phyloP scores from a whole-genome alignment of 1,139 yeast species.

The Spathaspora sp. region DNA sequence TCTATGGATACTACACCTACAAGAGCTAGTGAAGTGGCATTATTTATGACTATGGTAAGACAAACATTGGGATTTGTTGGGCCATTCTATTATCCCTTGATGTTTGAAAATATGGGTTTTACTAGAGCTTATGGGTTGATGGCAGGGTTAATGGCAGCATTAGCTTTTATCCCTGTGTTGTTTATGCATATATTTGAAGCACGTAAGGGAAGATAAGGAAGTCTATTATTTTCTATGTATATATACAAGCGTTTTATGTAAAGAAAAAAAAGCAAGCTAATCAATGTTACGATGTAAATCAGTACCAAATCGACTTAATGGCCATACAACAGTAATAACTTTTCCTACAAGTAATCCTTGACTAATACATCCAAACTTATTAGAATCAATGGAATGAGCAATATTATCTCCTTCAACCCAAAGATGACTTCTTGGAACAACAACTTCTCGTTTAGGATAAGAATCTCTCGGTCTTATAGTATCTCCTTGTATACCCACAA shows the following conservation, averaged over 20 bases:
- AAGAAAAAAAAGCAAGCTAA: background rate
- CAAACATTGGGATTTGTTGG: slow-evolving; percentile 20
- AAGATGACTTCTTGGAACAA: slow-evolving; percentile 74
- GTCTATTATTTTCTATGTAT: background rate
- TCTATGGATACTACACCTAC: slow-evolving; percentile 17
- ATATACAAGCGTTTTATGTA: no score
- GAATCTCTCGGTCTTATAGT: slow-evolving; percentile 55
- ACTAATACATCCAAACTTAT: slow-evolving; percentile 82
- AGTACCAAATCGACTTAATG: slow-evolving; percentile 53
- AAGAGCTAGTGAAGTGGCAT: slow-evolving; percentile 14
- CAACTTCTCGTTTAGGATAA: slow-evolving; percentile 62
- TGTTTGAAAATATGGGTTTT: slow-evolving; percentile 18
- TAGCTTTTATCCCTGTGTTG: slow-evolving; percentile 8
- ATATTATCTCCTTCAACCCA: slow-evolving; percentile 95
- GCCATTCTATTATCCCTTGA: slow-evolving; percentile 21
- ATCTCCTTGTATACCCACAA: slow-evolving; percentile 76
- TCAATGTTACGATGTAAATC: slow-evolving; percentile 18
- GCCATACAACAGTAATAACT: slow-evolving; percentile 67
- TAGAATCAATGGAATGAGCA: slow-evolving; percentile 82
- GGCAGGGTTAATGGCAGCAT: slow-evolving; percentile 16
- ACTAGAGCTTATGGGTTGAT: slow-evolving; percentile 17
- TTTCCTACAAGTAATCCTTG: slow-evolving; percentile 76
- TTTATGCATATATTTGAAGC: slow-evolving; percentile 7
- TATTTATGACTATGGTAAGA: slow-evolving; percentile 19
- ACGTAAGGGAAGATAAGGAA: slow-evolving; percentile 3